These are phyloP conservation scores for Mortierella sp. DNA, from an alignment of 371 early-diverging fungal genomes.

Conservation along the genomic window DNA sequence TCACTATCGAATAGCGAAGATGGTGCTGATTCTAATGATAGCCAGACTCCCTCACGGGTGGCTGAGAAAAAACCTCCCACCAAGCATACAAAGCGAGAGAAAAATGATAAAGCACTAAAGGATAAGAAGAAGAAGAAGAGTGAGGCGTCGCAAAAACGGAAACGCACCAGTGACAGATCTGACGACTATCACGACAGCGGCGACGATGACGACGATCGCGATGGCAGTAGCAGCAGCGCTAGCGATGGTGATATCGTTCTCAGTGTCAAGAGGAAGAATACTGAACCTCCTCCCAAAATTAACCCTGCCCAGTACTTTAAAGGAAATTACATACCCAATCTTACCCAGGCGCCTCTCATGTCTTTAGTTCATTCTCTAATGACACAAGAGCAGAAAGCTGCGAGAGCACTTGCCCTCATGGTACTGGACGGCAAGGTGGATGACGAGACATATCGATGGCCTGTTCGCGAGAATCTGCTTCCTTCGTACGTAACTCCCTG, in stretches of 20 bases:
- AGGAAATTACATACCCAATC: neutral
- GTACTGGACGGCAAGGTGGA: slow-evolving; percentile 14
- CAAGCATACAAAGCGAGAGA: neutral
- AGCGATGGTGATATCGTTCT: neutral
- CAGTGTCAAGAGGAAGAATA: neutral
- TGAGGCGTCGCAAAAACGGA: neutral
- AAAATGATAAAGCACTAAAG: neutral
- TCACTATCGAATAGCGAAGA: neutral
- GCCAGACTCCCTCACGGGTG: too few species aligned
- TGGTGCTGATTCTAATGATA: neutral
- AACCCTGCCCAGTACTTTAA: neutral
- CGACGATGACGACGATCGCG: neutral
- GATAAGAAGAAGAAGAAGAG: neutral
- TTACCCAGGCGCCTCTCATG: slow-evolving; percentile 2
- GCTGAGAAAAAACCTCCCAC: neutral
- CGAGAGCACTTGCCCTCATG: slow-evolving; percentile 14
- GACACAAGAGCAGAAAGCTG: slow-evolving; percentile 17
- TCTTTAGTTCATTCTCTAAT: slow-evolving; percentile 8
- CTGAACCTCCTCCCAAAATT: too few species aligned
- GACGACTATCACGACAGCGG: neutral
- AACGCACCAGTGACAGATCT: neutral
- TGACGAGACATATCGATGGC: slow-evolving; percentile 43
- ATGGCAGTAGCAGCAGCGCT: neutral
- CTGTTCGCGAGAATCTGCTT: slow-evolving; percentile 29
- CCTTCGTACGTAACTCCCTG: slow-evolving; percentile 18